A percentile compares a stretch with the other conserved stretches of the same genome.
Evolutionary conservation across 345 rosid species (phyloP).

Genomic region (Excoecaria agallocha): DNA sequence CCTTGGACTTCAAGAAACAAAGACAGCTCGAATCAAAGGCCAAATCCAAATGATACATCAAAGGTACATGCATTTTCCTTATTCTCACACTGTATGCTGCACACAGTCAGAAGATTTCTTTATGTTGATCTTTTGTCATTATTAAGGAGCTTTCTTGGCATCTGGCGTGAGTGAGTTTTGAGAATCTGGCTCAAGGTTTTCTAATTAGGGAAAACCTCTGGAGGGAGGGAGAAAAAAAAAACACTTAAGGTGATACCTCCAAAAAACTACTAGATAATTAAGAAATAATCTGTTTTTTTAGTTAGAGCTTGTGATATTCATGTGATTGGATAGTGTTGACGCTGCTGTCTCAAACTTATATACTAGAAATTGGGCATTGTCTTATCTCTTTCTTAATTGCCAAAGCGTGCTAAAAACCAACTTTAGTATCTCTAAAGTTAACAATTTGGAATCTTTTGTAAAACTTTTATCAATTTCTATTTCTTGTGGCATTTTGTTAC

Average conservation of each 20-base stretch:
- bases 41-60: conserved; percentile 33
- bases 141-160: background rate
- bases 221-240: too few relatives aligned
- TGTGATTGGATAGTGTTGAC: background rate
- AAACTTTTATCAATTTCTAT: background rate
- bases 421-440: background rate
- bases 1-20: conserved; percentile 37
- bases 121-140: background rate
- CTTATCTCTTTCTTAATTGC: background rate
- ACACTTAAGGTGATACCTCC: too few relatives aligned
- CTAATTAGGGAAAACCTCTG: background rate
- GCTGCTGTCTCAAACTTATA: background rate
- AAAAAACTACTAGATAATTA: background rate
- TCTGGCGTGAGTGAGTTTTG: background rate
- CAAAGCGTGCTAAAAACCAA: background rate
- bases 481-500: too few relatives aligned
- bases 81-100: conserved; percentile 8
- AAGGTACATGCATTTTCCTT: conserved; percentile 45
- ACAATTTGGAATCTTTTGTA: background rate
- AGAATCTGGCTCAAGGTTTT: background rate
- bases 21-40: conserved; percentile 25
- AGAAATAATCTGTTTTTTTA: background rate
- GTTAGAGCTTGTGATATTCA: background rate
- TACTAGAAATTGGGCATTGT: background rate
- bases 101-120: background rate